Evolutionary conservation across 148 eudicot species (phyloP), one percentile per base, ranked within the genome.

Genomic region (Cornus controversa): DNA sequence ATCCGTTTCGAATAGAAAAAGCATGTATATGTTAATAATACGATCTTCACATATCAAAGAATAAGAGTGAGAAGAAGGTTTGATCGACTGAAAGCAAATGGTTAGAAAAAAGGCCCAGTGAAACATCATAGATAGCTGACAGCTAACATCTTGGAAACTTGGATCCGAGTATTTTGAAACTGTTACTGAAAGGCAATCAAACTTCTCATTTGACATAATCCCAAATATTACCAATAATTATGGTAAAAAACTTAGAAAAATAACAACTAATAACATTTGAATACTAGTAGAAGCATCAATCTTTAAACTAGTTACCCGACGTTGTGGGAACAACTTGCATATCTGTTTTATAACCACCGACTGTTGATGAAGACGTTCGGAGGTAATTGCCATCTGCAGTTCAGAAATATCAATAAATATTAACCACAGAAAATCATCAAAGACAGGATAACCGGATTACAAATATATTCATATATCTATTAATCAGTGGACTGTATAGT

Each of bases 361-460:
- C 83, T 96, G 99, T 79, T 86, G 93, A 88, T 93, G 97, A 63
- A 96, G 86, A 73, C 98, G 93, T 84, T 96, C 99, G 50, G 97
- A 91, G 79, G 99, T 90, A 79, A 91, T 91, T 74, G 94, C 94
- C 92, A 91, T 91, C 99, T 93, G 92, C 88, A 85, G 27, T 75
- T 75, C 71, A 84, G 58, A 70, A 78, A 66, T 65, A 58, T 82
- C 45, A 40, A 40, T 6, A 75, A 72, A 63, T 58, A 69, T 80
- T 72, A 77, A 77, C 74, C 9, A 69, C 25, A 60, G 23, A n/a
- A 74, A 1, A 67, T 72, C 23, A 62, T 47, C 24, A 67, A 71
- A 67, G 26, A 66, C 23, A 64, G 24, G 65, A 36, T 23, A 73
- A 75, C 42, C 66, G 71, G 23, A 60, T 64, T 64, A 29, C 45